Conservation (phyloP, 805 yeast genomes). For the Scheffersomyces lignosus region DNA sequence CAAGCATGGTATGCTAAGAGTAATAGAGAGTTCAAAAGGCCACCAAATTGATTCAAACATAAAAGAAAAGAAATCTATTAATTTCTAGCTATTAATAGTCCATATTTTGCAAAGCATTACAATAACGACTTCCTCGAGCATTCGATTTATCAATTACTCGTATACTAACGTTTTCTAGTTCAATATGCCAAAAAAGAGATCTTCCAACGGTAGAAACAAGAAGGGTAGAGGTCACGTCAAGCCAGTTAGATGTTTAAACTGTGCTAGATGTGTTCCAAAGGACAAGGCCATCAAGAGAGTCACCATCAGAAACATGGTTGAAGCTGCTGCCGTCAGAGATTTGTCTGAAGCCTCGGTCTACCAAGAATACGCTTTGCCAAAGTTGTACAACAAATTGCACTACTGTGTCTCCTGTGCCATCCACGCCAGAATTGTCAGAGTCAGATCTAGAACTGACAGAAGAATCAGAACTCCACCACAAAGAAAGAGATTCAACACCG, state of each 20-base stretch:
- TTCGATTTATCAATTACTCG: background rate
- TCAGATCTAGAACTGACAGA: constrained; percentile 98
- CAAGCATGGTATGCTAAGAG: too few species aligned
- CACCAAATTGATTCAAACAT: background rate
- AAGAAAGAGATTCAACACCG: constrained; percentile 97
- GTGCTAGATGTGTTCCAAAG: constrained; percentile 99
- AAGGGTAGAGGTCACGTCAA: constrained; percentile 99
- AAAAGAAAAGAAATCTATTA: background rate
- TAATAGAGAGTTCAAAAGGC: too few species aligned
- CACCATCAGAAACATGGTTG: constrained; percentile 99
- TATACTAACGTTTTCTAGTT: constrained; percentile 27
- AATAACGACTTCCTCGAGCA: background rate
- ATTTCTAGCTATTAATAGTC: background rate
- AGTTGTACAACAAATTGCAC: constrained; percentile 99
- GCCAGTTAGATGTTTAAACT: constrained; percentile 99
- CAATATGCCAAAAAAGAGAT: constrained; percentile 99
- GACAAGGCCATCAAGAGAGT: constrained; percentile 99
- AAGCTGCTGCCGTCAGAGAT: constrained; percentile 99
- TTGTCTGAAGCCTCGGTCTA: constrained; percentile 99
- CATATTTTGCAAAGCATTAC: too few species aligned
- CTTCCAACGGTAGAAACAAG: constrained; percentile 99
- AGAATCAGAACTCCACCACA: constrained; percentile 98
- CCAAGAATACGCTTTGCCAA: constrained; percentile 99
- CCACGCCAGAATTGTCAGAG: constrained; percentile 99
- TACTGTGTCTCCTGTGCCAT: constrained; percentile 99